Evolutionary conservation across 2,329 filamentous ascomycete species (phyloP), one percentile per base, ranked within the genome.

Genomic region (Penicillium brevicompactum): DNA sequence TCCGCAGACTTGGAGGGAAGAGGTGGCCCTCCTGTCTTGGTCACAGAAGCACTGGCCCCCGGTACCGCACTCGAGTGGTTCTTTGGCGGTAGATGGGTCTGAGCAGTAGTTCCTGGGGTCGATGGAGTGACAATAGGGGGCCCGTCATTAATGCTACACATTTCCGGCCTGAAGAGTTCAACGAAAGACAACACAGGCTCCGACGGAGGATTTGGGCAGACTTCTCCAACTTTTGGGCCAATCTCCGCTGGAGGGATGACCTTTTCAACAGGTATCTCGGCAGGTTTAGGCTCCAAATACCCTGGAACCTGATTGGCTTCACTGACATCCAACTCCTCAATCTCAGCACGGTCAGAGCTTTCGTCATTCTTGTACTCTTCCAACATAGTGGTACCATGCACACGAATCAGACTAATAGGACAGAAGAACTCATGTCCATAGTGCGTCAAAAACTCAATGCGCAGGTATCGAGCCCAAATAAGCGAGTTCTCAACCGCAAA

Each of bases 351-450:
- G 16, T 82, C 78, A 40, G 81, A 78, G 61, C 95, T 91, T 53
- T 90, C 87, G 52, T 96, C 90, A 69, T 93, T 91, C 78, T 90
- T 91, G 53, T 93, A 92, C 70, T 99, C 92, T 66, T 97, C 85
- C 87, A 99, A 89, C 79, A 96, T 94, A 0, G 93, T 89, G 18
- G 87, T 96, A 6, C 94, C 94, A 74, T 99, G 94, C 5, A 99
- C 89, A 51, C 94, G 86, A 50, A 99, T 80, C 16, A 99, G 76
- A 57, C 93, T 97, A 14, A 99, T 79, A 0, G 94, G 94, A 68
- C 94, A 99, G 71, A 96, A 99, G 71, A 90, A 99, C 71, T 99
- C 94, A 65, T 92, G 96, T 8, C 94, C 94, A 71, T 93, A 99
- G 71, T 99, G 93, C 4, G 87, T 91, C 46, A 97, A 73, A 61